Conservation (phyloP, 495 filamentous ascomycete species). For the Extremus antarcticus region DNA sequence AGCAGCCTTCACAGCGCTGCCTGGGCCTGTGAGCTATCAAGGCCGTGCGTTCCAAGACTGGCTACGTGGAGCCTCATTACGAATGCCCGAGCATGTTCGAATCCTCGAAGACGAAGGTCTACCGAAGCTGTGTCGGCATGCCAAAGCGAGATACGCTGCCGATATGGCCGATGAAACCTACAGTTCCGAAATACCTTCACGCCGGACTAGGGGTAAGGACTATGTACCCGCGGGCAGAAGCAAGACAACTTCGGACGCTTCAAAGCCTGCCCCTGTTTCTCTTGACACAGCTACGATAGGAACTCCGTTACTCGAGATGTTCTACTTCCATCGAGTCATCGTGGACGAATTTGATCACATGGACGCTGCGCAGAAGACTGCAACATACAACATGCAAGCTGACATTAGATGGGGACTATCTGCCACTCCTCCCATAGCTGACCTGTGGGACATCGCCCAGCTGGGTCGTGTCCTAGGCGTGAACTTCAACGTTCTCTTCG, state of each 20-base stretch:
- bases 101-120: slow-evolving; percentile 25
- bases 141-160: slow-evolving; percentile 22
- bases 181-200: slow-evolving; percentile 21
- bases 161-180: slow-evolving; percentile 19
- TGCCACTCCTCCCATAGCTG: slow-evolving; percentile 49
- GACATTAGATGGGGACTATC: slow-evolving; percentile 57
- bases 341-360: slow-evolving; percentile 61
- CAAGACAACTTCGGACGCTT: not conserved
- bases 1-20: slow-evolving; percentile 41
- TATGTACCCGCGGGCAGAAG: slow-evolving; percentile 10
- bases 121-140: slow-evolving; percentile 23
- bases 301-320: slow-evolving; percentile 44
- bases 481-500: slow-evolving; percentile 30
- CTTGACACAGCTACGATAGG: slow-evolving; percentile 15
- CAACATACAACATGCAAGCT: slow-evolving; percentile 33
- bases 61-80: slow-evolving; percentile 36
- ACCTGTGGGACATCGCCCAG: slow-evolving; percentile 48
- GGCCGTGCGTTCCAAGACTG: slow-evolving; percentile 43
- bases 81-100: slow-evolving; percentile 35
- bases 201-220: slow-evolving; percentile 22
- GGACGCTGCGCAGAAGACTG: slow-evolving; percentile 26
- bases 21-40: slow-evolving; percentile 29
- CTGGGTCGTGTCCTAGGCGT: slow-evolving; percentile 46
- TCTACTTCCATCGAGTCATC: slow-evolving; percentile 50
- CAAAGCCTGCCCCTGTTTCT: not conserved